These are phyloP conservation scores for Arthrobotrys sinensis DNA, from an alignment of 2,329 filamentous ascomycete species.

Conservation along the genomic window DNA sequence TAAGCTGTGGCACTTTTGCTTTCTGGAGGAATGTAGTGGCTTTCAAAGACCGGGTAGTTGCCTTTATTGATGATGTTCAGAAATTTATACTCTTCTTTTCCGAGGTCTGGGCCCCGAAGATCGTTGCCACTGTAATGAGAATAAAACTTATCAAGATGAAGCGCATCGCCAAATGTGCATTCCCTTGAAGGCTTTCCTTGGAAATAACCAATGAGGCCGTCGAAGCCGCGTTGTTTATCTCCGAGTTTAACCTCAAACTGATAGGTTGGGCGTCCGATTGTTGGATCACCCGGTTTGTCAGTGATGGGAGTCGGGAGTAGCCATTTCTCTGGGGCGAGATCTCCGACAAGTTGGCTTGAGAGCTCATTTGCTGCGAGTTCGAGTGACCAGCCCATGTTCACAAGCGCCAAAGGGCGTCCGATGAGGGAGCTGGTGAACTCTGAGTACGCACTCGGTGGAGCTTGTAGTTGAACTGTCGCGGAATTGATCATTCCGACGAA, in stretches of 20 bases:
- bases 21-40: slow-evolving; percentile 23
- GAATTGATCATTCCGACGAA: slow-evolving; percentile 67
- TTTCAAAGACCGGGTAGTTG: slow-evolving; percentile 64
- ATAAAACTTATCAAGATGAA: slow-evolving; percentile 64
- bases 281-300: background rate
- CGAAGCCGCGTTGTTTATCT: slow-evolving; percentile 65
- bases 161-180: slow-evolving; percentile 47
- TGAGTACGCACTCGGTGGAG: slow-evolving; percentile 67
- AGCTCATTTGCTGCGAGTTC: slow-evolving; percentile 65
- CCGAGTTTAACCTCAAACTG: slow-evolving; percentile 68
- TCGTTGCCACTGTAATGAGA: slow-evolving; percentile 61
- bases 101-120: background rate
- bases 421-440: slow-evolving; percentile 67
- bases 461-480: slow-evolving; percentile 63
- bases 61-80: slow-evolving; percentile 42
- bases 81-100: slow-evolving; percentile 11
- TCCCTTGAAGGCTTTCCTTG: slow-evolving; percentile 40
- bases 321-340: slow-evolving; percentile 15
- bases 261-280: slow-evolving; percentile 62
- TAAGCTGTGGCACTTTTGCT: slow-evolving; percentile 7
- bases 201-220: slow-evolving; percentile 69
- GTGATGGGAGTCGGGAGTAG: background rate
- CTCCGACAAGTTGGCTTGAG: slow-evolving; percentile 62
- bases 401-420: slow-evolving; percentile 69
- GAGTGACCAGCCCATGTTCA: slow-evolving; percentile 68